These are phyloP conservation scores for Baffinella frigidus DNA, from an alignment of 208 protist species.

Conservation along the genomic window DNA sequence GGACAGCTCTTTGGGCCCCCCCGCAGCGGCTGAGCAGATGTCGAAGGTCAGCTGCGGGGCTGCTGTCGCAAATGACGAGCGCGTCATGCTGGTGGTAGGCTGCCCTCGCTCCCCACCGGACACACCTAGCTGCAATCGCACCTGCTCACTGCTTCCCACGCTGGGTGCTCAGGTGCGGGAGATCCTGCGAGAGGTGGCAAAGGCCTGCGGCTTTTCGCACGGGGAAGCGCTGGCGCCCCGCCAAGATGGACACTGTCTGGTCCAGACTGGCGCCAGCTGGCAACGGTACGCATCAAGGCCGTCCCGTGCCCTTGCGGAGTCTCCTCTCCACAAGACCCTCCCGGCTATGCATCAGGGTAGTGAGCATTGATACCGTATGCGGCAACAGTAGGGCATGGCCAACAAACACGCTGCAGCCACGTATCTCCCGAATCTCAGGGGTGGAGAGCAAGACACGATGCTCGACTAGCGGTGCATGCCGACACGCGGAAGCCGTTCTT, in stretches of 20 bases:
- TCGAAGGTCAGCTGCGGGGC: too few relatives aligned
- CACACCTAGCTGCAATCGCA: too few relatives aligned
- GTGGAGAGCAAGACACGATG: too few relatives aligned
- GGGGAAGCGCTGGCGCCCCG: neutral
- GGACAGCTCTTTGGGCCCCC: too few relatives aligned
- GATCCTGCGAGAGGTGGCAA: neutral
- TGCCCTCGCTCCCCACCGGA: too few relatives aligned
- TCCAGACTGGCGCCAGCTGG: slow-evolving; percentile 29
- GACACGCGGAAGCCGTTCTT: too few relatives aligned
- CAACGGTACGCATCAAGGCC: neutral
- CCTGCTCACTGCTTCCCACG: too few relatives aligned
- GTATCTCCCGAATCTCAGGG: neutral
- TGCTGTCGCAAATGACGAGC: too few relatives aligned
- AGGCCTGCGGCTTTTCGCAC: neutral
- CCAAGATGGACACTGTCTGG: slow-evolving; percentile 12
- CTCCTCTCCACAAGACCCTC: neutral
- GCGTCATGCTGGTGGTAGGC: too few relatives aligned
- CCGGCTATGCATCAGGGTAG: neutral
- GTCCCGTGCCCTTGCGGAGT: neutral
- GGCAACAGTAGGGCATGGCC: neutral
- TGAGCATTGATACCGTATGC: neutral
- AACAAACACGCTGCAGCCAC: neutral
- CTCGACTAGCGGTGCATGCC: too few relatives aligned
- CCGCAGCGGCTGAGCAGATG: too few relatives aligned
- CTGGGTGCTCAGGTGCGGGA: neutral